These are phyloP conservation scores for Nannochloropsis salina DNA, from an alignment of 108 stramenopile genomes.

Conservation along the genomic window DNA sequence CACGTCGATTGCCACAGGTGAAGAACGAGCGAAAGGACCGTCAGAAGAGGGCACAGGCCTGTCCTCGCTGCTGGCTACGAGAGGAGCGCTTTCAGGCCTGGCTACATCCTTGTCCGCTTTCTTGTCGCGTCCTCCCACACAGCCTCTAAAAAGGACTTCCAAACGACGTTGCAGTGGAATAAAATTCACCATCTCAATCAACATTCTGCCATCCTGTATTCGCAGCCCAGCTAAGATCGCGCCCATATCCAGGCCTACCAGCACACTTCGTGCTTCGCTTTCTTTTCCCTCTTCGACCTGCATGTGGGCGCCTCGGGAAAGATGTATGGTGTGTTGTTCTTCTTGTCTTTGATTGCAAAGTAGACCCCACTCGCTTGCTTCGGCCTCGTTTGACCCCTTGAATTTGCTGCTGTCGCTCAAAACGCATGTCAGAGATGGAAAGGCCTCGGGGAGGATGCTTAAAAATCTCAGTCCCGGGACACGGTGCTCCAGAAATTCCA, in stretches of 20 bases:
- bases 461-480: slow-evolving; percentile 3
- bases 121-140: too few species aligned
- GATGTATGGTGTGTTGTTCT: too few species aligned
- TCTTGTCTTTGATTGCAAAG: too few species aligned
- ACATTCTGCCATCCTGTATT: neutral
- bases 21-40: neutral
- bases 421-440: neutral
- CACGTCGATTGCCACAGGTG: neutral
- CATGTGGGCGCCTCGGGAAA: too few species aligned
- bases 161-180: neutral
- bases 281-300: neutral
- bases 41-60: neutral
- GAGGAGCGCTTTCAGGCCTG: too few species aligned
- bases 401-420: neutral
- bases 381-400: too few species aligned
- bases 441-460: neutral
- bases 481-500: slow-evolving; percentile 16
- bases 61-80: neutral
- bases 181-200: neutral
- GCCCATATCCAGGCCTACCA: neutral
- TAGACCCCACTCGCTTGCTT: too few species aligned
- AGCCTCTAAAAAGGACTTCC: neutral
- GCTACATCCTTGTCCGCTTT: too few species aligned
- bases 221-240: neutral
- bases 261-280: neutral